Percentiles rank a stretch among this genome's conserved stretches.
Conservation (phyloP, 2,329 filamentous ascomycete genomes). For the Nigrospora oryzae region DNA sequence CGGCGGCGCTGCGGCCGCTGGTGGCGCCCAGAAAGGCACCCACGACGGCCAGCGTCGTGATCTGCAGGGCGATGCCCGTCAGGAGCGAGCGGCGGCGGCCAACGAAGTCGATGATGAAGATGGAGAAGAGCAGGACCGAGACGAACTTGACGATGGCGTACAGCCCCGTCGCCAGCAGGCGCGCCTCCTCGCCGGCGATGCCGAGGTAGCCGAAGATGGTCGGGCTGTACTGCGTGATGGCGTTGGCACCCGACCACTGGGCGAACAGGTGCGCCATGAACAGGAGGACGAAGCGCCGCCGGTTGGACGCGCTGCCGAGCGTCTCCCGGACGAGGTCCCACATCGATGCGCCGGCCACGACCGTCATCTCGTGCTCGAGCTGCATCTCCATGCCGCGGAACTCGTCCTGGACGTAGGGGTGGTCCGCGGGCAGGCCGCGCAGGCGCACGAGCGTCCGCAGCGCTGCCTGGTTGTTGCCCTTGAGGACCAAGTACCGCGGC, state of each 20-base stretch:
- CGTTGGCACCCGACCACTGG: slow-evolving; percentile 18
- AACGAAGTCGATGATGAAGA: slow-evolving; percentile 18
- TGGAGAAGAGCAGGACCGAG: slow-evolving; percentile 15
- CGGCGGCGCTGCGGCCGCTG: slow-evolving; percentile 10
- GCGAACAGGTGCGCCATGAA: slow-evolving; percentile 18
- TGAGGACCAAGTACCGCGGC: slow-evolving; percentile 14
- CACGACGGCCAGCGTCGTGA: slow-evolving; percentile 18
- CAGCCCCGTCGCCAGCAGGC: slow-evolving; percentile 15
- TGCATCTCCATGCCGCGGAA: slow-evolving; percentile 19
- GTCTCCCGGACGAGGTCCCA: slow-evolving; percentile 25
- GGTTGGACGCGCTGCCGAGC: slow-evolving; percentile 14
- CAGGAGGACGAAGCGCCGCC: slow-evolving; percentile 20
- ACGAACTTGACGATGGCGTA: slow-evolving; percentile 20
- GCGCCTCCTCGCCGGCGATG: slow-evolving; percentile 11
- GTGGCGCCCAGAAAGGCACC: slow-evolving; percentile 20
- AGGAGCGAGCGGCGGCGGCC: slow-evolving; percentile 19
- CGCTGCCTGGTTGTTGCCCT: slow-evolving; percentile 10
- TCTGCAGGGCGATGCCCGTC: slow-evolving; percentile 22
- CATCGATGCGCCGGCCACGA: slow-evolving; percentile 18
- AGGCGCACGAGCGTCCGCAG: slow-evolving; percentile 10
- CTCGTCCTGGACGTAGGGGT: slow-evolving; percentile 16
- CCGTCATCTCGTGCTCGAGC: slow-evolving; percentile 24
- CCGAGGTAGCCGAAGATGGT: slow-evolving; percentile 20
- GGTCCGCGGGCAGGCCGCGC: slow-evolving; percentile 15
- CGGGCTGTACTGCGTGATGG: slow-evolving; percentile 20